phyloP scores from a whole-genome alignment of 176 grass and related monocot species.

The Juncus inflexus region DNA sequence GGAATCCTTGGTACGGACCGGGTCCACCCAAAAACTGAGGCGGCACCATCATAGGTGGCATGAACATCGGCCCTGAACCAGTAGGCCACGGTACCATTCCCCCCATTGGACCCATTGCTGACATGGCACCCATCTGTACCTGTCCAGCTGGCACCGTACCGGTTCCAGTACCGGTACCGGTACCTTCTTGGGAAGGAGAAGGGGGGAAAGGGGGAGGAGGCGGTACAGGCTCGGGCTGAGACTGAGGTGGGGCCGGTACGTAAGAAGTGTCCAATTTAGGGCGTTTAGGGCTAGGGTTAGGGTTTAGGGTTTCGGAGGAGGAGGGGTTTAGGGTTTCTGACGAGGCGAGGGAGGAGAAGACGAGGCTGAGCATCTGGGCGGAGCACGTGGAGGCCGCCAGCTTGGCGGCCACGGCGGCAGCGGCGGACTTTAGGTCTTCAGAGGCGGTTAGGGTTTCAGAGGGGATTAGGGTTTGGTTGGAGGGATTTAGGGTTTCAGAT shows the following conservation, averaged over 20 bases:
- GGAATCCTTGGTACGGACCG: slow-evolving; percentile 19
- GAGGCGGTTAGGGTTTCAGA: slow-evolving; percentile 24
- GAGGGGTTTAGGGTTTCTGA: slow-evolving; percentile 25
- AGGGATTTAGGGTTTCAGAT: slow-evolving; percentile 29
- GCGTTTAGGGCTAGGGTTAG: slow-evolving; percentile 6
- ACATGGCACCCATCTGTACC: background rate
- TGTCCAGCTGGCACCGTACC: slow-evolving; percentile 1
- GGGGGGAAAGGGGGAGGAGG: slow-evolving; percentile 21
- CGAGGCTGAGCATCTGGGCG: slow-evolving; percentile 26
- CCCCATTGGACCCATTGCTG: slow-evolving; percentile 21
- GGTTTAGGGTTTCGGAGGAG: slow-evolving; percentile 1
- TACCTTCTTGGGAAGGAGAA: slow-evolving; percentile 19
- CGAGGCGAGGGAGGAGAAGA: slow-evolving; percentile 41
- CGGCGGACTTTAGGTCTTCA: slow-evolving; percentile 26
- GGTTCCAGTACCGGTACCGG: background rate
- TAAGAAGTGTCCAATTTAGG: background rate
- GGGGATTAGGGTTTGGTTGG: slow-evolving; percentile 33
- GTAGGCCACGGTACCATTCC: slow-evolving; percentile 2
- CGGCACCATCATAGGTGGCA: slow-evolving; percentile 9
- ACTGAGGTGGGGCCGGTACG: slow-evolving; percentile 14
- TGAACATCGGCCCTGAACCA: slow-evolving; percentile 3
- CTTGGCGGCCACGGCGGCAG: slow-evolving; percentile 39
- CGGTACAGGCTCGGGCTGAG: slow-evolving; percentile 18
- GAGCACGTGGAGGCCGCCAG: slow-evolving; percentile 31
- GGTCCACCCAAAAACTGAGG: slow-evolving; percentile 12